A percentile compares a stretch with the other conserved stretches of the same genome.
Evolutionary conservation across 345 rosid species (phyloP).

Genomic region (Turritis glabra): DNA sequence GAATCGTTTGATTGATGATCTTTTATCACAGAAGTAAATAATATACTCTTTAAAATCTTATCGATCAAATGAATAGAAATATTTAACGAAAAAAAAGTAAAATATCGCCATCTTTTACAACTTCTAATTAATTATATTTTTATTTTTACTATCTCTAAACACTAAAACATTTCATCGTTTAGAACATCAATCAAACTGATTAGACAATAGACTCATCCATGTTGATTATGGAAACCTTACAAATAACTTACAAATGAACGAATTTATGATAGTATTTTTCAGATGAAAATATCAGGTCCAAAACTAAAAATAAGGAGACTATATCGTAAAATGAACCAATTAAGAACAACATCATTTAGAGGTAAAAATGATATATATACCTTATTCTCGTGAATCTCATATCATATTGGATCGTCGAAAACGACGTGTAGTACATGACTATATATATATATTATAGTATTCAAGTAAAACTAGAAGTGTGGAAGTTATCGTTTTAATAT

Average conservation of each 20-base stretch:
- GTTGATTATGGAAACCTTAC: too few relatives aligned
- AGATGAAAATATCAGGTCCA: not conserved
- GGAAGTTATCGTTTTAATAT: constrained; percentile 33
- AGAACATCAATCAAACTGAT: too few relatives aligned
- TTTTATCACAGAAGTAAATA: too few relatives aligned
- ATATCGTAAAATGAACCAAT: not conserved
- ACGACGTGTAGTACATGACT: constrained; percentile 13
- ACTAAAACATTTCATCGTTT: too few relatives aligned
- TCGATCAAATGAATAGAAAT: too few relatives aligned
- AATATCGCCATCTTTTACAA: too few relatives aligned
- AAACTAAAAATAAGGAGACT: not conserved
- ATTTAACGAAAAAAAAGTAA: too few relatives aligned
- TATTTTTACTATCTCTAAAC: too few relatives aligned
- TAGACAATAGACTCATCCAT: too few relatives aligned
- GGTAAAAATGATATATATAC: not conserved
- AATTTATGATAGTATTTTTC: not conserved
- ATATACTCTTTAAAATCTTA: too few relatives aligned
- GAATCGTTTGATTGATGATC: too few relatives aligned
- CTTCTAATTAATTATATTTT: too few relatives aligned
- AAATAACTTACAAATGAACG: not conserved
- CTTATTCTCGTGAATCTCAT: constrained; percentile 4
- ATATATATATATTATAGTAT: constrained; percentile 24
- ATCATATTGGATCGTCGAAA: constrained; percentile 31
- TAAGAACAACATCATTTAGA: not conserved
- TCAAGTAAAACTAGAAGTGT: constrained; percentile 39